These are phyloP conservation scores for Carex littledalei DNA, from an alignment of 176 grass and related monocot species.

Conservation along the genomic window DNA sequence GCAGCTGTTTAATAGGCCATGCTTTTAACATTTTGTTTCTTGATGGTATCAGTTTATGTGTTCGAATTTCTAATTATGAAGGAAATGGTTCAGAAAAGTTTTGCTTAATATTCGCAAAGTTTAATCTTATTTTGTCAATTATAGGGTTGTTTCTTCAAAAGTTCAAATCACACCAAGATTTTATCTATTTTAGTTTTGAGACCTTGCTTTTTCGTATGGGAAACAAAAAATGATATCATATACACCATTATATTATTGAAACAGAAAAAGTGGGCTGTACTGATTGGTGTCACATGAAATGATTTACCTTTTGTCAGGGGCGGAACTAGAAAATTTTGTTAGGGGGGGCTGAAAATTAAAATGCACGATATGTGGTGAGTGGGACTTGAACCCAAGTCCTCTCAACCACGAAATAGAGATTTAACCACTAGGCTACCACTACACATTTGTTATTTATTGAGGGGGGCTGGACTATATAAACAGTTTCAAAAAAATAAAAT, in stretches of 20 bases:
- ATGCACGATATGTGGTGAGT: too few species aligned
- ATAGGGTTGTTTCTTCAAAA: neutral
- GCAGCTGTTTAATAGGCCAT: too few species aligned
- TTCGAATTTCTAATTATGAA: neutral
- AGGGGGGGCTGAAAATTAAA: too few species aligned
- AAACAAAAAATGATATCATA: neutral
- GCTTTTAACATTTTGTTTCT: too few species aligned
- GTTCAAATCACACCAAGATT: neutral
- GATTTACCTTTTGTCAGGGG: too few species aligned
- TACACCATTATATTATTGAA: neutral
- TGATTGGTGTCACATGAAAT: neutral
- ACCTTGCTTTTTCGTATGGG: neutral
- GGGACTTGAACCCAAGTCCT: too few species aligned
- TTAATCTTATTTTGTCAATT: neutral
- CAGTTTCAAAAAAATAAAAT: too few species aligned
- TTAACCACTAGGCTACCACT: too few species aligned
- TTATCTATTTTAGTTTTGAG: neutral
- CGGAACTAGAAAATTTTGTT: too few species aligned
- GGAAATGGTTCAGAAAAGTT: neutral
- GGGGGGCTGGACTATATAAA: too few species aligned
- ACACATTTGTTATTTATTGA: too few species aligned
- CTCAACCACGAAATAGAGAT: too few species aligned
- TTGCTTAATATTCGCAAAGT: neutral
- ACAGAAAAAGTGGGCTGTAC: neutral
- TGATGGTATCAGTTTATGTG: neutral